These are phyloP conservation scores for Beta corolliflora DNA, from an alignment of 179 eudicot species.

Conservation along the genomic window DNA sequence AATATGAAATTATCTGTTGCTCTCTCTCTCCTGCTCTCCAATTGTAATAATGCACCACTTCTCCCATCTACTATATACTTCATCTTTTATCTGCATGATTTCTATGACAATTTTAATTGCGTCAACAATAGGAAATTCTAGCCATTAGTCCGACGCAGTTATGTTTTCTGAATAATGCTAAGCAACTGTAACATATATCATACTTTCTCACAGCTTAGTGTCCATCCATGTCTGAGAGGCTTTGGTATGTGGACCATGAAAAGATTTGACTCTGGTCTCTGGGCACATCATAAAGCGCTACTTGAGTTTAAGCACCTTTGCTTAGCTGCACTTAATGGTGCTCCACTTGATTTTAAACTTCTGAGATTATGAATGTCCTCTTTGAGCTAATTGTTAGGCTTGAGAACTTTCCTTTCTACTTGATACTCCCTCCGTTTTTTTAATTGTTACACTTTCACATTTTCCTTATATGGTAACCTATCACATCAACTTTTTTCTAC, in stretches of 20 bases:
- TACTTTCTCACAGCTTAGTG: background rate
- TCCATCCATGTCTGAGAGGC: background rate
- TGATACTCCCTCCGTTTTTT: background rate
- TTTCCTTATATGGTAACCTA: too few relatives aligned
- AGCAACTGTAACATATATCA: background rate
- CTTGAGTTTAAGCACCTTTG: background rate
- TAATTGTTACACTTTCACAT: too few relatives aligned
- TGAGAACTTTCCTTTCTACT: background rate
- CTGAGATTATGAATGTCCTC: background rate
- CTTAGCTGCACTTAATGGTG: background rate
- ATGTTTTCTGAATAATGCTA: background rate
- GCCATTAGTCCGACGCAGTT: background rate
- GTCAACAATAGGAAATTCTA: background rate
- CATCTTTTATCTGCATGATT: background rate
- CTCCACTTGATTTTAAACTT: background rate
- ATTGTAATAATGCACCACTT: background rate
- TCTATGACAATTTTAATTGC: background rate
- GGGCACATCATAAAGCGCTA: background rate
- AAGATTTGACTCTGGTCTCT: background rate
- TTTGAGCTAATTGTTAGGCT: background rate
- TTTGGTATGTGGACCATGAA: slow-evolving; percentile 2
- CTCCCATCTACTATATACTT: background rate
- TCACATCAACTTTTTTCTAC: too few relatives aligned
- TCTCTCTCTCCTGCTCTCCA: background rate
- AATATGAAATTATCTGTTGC: slow-evolving; percentile 5